Conservation (phyloP, 768 basidiomycete species). For the Boletellus emodensis region DNA sequence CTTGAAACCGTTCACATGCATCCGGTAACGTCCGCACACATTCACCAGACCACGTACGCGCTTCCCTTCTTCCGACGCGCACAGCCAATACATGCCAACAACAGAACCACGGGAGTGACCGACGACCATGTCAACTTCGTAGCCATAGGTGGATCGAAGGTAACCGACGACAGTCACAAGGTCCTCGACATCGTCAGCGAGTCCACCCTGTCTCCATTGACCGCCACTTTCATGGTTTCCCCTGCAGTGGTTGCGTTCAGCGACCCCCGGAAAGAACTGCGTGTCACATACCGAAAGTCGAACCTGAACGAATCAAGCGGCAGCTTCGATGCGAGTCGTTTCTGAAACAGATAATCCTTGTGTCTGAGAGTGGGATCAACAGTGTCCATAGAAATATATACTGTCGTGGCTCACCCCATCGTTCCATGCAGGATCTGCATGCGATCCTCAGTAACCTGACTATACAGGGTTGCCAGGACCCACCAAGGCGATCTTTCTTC, state of each 20-base stretch:
- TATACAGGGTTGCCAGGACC: constrained; percentile 19
- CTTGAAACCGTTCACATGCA: constrained; percentile 54
- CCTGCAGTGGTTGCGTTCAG: constrained; percentile 33
- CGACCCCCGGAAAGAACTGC: background rate
- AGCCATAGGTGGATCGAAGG: constrained; percentile 57
- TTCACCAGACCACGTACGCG: constrained; percentile 64
- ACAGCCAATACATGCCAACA: constrained; percentile 65
- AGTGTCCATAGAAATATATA: background rate
- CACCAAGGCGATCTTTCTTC: constrained; percentile 64
- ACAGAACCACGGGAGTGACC: constrained; percentile 78
- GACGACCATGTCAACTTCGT: constrained; percentile 64
- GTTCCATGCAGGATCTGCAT: constrained; percentile 73
- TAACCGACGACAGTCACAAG: constrained; percentile 60
- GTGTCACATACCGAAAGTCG: constrained; percentile 69
- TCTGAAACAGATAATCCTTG: constrained; percentile 82
- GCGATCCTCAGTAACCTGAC: constrained; percentile 15
- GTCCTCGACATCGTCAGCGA: constrained; percentile 63
- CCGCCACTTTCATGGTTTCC: constrained; percentile 78
- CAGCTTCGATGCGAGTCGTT: constrained; percentile 57
- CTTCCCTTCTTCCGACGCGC: constrained; percentile 55
- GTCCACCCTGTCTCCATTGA: constrained; percentile 54
- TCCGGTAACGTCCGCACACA: constrained; percentile 72
- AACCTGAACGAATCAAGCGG: constrained; percentile 82
- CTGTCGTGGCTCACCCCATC: constrained; percentile 54
- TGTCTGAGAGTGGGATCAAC: constrained; percentile 45